Conservation (phyloP, 139 green algal genomes). For the Monoraphidium neglectum region DNA sequence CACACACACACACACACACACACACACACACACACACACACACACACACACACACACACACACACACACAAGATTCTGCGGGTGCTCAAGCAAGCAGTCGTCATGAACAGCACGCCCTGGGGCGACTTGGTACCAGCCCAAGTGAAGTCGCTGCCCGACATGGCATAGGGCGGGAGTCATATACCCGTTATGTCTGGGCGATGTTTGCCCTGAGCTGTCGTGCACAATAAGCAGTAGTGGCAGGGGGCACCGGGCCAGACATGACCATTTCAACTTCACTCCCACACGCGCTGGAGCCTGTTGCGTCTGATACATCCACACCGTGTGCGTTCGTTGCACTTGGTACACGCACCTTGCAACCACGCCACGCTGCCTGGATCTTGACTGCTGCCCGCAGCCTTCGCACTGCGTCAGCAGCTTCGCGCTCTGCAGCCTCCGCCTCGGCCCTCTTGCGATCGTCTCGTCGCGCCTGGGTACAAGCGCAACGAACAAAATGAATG, state of each 20-base stretch:
- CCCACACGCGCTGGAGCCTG: background rate
- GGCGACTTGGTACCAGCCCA: no score
- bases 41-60: background rate
- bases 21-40: background rate
- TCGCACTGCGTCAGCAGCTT: conserved; percentile 1
- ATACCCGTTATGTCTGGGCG: no score
- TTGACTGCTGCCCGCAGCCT: conserved; percentile 7
- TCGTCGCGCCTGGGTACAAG: background rate
- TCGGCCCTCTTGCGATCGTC: conserved; percentile 15
- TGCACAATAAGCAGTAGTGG: background rate
- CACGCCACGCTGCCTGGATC: conserved; percentile 40
- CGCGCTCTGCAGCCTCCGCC: conserved; percentile 24
- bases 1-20: conserved; percentile 2
- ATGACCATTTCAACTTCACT: background rate
- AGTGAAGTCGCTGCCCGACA: no score
- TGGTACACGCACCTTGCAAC: conserved; percentile 21
- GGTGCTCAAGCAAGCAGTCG: no score
- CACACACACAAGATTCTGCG: no score
- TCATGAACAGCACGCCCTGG: no score
- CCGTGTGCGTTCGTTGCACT: background rate
- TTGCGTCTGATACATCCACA: background rate
- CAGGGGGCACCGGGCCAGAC: background rate
- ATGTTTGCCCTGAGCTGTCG: no score
- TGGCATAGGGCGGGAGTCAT: no score
- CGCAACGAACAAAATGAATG: background rate